Evolutionary conservation across 768 basidiomycete genomes (phyloP).

Genomic region (Melanogaster broomeanus): DNA sequence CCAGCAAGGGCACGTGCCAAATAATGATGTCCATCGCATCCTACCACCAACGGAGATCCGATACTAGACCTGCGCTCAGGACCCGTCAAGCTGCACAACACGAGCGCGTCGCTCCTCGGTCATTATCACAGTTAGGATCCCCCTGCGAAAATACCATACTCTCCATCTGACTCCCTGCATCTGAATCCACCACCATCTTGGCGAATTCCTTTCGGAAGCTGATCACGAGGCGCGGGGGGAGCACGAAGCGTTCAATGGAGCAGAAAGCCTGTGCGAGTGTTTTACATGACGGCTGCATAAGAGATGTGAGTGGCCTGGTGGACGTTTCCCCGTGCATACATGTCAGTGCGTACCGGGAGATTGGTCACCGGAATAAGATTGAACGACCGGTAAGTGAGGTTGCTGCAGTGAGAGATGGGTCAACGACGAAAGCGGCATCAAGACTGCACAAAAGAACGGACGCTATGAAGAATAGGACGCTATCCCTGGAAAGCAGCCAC

Average conservation of each 20-base stretch:
- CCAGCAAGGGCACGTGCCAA: too few relatives aligned
- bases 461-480: constrained; percentile 4
- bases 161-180: constrained; percentile 2
- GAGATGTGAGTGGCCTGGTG: not conserved
- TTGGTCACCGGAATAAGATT: not conserved
- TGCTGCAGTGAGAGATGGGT: not conserved
- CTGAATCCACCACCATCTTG: not conserved
- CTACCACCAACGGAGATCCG: too few relatives aligned
- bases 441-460: not conserved
- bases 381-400: not conserved
- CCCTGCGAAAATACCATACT: constrained; percentile 4
- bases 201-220: constrained; percentile 6
- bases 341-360: not conserved
- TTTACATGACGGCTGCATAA: not conserved
- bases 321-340: not conserved
- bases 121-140: not conserved
- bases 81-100: too few relatives aligned
- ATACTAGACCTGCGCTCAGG: too few relatives aligned
- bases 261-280: not conserved
- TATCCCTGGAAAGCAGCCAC: constrained; percentile 5
- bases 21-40: too few relatives aligned
- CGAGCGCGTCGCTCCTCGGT: not conserved
- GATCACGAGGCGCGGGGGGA: constrained; percentile 9
- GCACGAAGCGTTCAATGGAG: constrained; percentile 4
- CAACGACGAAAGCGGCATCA: not conserved